Evolutionary conservation across 176 grass and related monocot genomes (phyloP).

Genomic region (Lolium multiflorum): DNA sequence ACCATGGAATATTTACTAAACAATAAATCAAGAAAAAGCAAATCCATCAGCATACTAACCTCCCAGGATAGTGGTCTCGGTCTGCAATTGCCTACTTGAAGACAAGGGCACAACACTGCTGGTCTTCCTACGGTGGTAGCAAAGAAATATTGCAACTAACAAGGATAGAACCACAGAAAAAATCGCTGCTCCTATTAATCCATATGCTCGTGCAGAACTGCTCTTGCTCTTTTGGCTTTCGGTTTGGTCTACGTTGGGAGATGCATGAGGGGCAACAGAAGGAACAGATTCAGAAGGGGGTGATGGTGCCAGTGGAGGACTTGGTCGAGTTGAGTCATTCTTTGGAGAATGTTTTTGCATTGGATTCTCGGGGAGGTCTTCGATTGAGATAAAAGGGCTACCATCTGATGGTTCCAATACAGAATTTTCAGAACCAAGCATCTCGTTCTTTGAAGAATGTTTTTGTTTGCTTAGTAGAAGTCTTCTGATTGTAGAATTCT

Average conservation of each 20-base stretch:
- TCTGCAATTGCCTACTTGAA: conserved; percentile 64
- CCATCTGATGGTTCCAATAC: not conserved
- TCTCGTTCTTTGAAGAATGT: not conserved
- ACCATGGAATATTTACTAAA: conserved; percentile 22
- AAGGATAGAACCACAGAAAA: conserved; percentile 40
- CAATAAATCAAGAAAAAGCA: conserved; percentile 7
- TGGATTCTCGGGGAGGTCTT: not conserved
- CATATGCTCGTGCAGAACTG: conserved; percentile 16
- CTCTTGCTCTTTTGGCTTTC: conserved; percentile 13
- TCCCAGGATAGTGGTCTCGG: conserved; percentile 54
- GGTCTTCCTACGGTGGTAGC: conserved; percentile 45
- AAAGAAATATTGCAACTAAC: conserved; percentile 50
- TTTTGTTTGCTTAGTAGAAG: conserved; percentile 38
- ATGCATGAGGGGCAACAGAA: not conserved
- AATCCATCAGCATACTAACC: conserved; percentile 53
- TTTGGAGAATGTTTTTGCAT: not conserved
- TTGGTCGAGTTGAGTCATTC: not conserved
- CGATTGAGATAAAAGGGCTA: not conserved
- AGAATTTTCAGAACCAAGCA: conserved; percentile 8
- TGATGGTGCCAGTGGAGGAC: not conserved
- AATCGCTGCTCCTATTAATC: conserved; percentile 52
- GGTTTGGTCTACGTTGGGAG: not conserved
- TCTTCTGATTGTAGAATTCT: conserved; percentile 5
- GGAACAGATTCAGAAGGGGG: conserved; percentile 16
- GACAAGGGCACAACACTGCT: conserved; percentile 72